Percentiles rank a stretch among this genome's conserved stretches.
phyloP scores from a whole-genome alignment of 2,329 filamentous ascomycete species.

The Penicillium sp. region DNA sequence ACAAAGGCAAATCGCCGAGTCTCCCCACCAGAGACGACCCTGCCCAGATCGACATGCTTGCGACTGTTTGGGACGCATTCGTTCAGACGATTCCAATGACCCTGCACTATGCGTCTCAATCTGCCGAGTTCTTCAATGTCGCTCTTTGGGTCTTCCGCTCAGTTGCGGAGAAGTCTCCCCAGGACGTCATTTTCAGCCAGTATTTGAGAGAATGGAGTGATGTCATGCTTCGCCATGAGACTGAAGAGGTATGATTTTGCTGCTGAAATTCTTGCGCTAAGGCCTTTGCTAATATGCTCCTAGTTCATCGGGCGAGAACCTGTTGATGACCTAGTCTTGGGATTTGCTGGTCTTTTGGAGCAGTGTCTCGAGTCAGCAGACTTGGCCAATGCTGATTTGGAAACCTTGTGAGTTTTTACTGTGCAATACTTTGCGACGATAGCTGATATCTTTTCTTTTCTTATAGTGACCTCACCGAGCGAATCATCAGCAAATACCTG shows the following conservation, averaged over 20 bases:
- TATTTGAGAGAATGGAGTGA: conserved; percentile 48
- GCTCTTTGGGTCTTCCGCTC: conserved; percentile 46
- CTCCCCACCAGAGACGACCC: conserved; percentile 27
- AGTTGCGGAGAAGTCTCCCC: conserved; percentile 42
- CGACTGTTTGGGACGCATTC: conserved; percentile 50
- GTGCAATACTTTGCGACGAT: background rate
- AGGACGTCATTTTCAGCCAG: conserved; percentile 40
- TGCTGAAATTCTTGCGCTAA: background rate
- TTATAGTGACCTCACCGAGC: conserved; percentile 48
- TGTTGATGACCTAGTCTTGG: conserved; percentile 46
- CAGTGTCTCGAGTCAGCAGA: conserved; percentile 45
- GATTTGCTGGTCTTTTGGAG: conserved; percentile 48
- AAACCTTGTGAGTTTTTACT: conserved; percentile 35
- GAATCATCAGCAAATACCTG: conserved; percentile 65
- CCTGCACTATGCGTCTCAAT: conserved; percentile 39
- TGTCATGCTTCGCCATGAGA: conserved; percentile 46
- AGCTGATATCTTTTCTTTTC: background rate
- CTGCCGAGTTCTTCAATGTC: conserved; percentile 51
- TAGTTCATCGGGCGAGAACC: conserved; percentile 51
- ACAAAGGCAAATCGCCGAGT: conserved; percentile 18
- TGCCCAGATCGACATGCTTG: conserved; percentile 42
- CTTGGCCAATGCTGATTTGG: conserved; percentile 32
- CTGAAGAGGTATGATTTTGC: conserved; percentile 40
- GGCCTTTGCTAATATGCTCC: conserved; percentile 23
- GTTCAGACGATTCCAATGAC: conserved; percentile 43